phyloP scores from a whole-genome alignment of 2,329 filamentous ascomycete species.

The Cercospora zeae-maydis region DNA sequence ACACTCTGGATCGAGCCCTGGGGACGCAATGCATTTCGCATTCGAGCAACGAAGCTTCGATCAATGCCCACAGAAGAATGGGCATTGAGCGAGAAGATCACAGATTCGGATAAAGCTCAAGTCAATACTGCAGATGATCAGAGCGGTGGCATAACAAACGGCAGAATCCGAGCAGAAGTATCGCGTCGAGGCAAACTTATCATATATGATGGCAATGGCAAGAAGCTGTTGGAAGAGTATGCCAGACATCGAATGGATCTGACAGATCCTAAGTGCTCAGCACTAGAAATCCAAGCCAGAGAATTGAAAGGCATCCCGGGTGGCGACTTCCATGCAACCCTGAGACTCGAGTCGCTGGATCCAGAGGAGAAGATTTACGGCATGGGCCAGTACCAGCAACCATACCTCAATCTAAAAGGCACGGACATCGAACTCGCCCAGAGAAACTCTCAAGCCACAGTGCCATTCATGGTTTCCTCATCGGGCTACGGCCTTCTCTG shows the following conservation, averaged over 20 bases:
- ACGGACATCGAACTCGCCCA: slow-evolving; percentile 62
- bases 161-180: slow-evolving; percentile 48
- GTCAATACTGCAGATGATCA: slow-evolving; percentile 27
- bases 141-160: slow-evolving; percentile 46
- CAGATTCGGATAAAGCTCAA: background rate
- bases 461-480: slow-evolving; percentile 60
- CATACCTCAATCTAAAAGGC: slow-evolving; percentile 60
- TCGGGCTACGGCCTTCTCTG: slow-evolving; percentile 62
- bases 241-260: slow-evolving; percentile 50
- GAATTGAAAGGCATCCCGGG: slow-evolving; percentile 56
- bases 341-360: slow-evolving; percentile 54
- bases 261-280: slow-evolving; percentile 57
- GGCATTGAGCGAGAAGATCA: slow-evolving; percentile 37
- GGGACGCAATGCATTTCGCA: slow-evolving; percentile 48
- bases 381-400: slow-evolving; percentile 68
- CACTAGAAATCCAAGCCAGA: slow-evolving; percentile 55
- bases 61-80: slow-evolving; percentile 41
- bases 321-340: slow-evolving; percentile 55
- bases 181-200: slow-evolving; percentile 50
- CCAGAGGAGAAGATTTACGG: slow-evolving; percentile 60
- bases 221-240: slow-evolving; percentile 51
- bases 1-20: slow-evolving; percentile 49
- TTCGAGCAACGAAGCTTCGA: slow-evolving; percentile 46
- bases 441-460: slow-evolving; percentile 62
- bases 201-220: slow-evolving; percentile 43